phyloP scores from a whole-genome alignment of 73 alveolate genomes.

The Uronychia binucleata region DNA sequence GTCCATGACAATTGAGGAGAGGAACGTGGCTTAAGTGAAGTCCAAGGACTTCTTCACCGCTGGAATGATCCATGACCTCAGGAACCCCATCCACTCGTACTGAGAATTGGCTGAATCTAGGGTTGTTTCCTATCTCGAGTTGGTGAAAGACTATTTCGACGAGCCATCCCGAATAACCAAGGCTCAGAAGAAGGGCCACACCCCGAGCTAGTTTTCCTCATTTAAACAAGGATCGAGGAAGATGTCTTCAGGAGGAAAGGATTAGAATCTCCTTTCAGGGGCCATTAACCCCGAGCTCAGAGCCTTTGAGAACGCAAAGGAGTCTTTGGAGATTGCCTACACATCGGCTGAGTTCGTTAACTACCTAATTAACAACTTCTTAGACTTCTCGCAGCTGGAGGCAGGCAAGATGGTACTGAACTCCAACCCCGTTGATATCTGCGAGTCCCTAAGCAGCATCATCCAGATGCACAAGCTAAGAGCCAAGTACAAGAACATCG shows the following conservation, averaged over 20 bases:
- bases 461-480: not conserved
- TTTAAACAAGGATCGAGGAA: not conserved
- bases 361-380: not conserved
- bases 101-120: not conserved
- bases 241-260: no score
- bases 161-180: not conserved
- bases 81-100: slow-evolving; percentile 5
- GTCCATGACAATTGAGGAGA: no score
- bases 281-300: not conserved
- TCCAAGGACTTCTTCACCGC: not conserved
- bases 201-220: not conserved
- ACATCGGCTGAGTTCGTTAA: not conserved
- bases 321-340: not conserved
- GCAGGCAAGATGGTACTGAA: slow-evolving; percentile 13
- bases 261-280: no score
- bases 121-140: not conserved
- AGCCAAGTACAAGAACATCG: not conserved
- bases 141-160: not conserved
- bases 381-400: slow-evolving; percentile 7
- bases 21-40: no score
- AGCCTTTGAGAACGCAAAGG: not conserved
- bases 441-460: not conserved
- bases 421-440: not conserved
- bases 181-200: not conserved
- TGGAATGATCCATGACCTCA: slow-evolving; percentile 12